These are phyloP conservation scores for Aurinia saxatilis DNA, from an alignment of 345 rosid genomes.

Conservation along the genomic window DNA sequence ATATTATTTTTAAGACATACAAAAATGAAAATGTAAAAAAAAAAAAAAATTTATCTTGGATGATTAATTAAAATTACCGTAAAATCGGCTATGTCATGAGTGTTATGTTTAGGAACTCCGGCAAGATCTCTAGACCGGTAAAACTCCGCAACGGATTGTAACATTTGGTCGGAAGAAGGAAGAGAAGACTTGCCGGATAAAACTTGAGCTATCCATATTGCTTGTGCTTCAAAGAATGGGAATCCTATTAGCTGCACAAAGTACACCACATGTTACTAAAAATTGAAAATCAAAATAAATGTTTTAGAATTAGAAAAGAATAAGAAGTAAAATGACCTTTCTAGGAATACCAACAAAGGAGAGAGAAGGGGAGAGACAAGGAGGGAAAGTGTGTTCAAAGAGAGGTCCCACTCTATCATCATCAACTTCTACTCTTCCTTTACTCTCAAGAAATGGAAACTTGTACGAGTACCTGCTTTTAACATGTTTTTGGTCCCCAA, in stretches of 20 bases:
- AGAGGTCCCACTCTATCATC: slow-evolving; percentile 94
- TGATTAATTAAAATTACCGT: slow-evolving; percentile 30
- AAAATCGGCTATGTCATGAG: slow-evolving; percentile 72
- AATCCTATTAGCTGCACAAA: slow-evolving; percentile 69
- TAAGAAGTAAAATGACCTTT: slow-evolving; percentile 44
- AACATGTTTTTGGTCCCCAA: background rate
- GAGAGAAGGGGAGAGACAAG: slow-evolving; percentile 79
- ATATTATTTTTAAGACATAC: background rate
- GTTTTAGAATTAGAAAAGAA: background rate
- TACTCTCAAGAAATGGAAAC: slow-evolving; percentile 94
- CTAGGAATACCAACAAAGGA: slow-evolving; percentile 83
- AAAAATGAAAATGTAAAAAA: background rate
- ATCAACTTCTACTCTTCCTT: slow-evolving; percentile 79
- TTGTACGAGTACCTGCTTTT: slow-evolving; percentile 65
- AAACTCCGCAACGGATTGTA: slow-evolving; percentile 54
- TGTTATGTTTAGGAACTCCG: slow-evolving; percentile 61
- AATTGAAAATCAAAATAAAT: background rate
- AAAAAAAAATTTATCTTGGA: background rate
- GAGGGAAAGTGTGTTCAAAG: slow-evolving; percentile 95
- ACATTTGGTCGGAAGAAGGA: slow-evolving; percentile 75
- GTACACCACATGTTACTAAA: background rate
- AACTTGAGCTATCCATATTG: slow-evolving; percentile 82
- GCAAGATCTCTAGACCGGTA: slow-evolving; percentile 58
- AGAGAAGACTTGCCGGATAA: slow-evolving; percentile 64
- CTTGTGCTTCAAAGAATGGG: slow-evolving; percentile 95